Conservation (phyloP, 2,329 filamentous ascomycete genomes). For the Diaporthe ampelina region DNA sequence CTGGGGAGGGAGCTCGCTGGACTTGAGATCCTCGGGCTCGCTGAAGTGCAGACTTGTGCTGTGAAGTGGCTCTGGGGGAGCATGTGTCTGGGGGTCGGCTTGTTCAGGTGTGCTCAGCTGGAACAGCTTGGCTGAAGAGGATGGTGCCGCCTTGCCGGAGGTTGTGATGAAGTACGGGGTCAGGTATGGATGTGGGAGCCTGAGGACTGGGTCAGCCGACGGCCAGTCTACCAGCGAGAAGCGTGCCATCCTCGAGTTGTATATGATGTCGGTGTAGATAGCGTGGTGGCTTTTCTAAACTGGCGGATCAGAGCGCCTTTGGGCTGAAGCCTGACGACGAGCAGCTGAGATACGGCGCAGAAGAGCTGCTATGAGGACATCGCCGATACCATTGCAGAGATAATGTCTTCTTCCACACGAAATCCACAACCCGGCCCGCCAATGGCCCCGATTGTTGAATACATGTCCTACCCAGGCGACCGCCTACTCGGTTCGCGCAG, state of each 20-base stretch:
- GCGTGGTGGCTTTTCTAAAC: not conserved
- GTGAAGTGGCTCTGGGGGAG: conserved; percentile 45
- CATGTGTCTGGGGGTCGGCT: conserved; percentile 30
- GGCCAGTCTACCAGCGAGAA: conserved; percentile 45
- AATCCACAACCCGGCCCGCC: not conserved
- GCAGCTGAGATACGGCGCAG: not conserved
- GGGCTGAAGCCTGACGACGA: not conserved
- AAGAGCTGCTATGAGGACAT: not conserved
- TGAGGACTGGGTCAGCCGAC: conserved; percentile 46
- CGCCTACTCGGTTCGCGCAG: not conserved
- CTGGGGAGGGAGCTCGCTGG: conserved; percentile 51
- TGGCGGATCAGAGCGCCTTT: not conserved
- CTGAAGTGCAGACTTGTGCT: conserved; percentile 48
- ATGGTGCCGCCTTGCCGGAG: conserved; percentile 43
- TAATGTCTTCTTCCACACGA: not conserved
- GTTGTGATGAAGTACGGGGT: conserved; percentile 47
- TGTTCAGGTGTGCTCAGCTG: conserved; percentile 33
- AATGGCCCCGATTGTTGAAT: conserved; percentile 27
- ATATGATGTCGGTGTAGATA: not conserved
- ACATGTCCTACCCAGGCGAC: not conserved
- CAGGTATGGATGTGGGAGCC: conserved; percentile 50
- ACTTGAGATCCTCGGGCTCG: conserved; percentile 51
- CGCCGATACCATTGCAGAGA: not conserved
- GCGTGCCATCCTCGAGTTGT: conserved; percentile 36
- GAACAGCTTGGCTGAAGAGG: conserved; percentile 24